Evolutionary conservation across 305 asterid genomes (phyloP).

Genomic region (Solanum hybrid): DNA sequence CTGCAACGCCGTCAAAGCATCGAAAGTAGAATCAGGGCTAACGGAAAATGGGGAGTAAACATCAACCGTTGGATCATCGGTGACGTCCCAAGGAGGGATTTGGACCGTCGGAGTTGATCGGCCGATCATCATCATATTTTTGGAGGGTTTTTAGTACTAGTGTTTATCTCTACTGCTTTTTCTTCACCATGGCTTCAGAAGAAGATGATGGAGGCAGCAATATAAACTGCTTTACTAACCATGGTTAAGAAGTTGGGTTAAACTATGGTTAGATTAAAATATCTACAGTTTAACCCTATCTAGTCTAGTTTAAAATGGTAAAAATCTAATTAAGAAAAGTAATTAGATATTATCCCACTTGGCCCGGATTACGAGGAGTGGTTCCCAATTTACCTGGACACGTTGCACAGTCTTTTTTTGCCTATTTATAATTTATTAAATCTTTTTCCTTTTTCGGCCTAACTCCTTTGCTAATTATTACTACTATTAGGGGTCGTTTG

Average conservation of each 20-base stretch:
- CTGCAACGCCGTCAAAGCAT: slow-evolving; percentile 54
- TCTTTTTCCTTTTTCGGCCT: not conserved
- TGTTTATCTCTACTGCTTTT: not conserved
- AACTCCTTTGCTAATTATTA: not conserved
- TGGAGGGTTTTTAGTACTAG: not conserved
- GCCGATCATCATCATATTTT: slow-evolving; percentile 46
- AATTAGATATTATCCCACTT: not conserved
- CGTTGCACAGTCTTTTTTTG: slow-evolving; percentile 2
- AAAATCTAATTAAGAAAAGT: not conserved
- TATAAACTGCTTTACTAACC: slow-evolving; percentile 43
- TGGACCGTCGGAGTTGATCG: slow-evolving; percentile 46
- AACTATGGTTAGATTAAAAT: slow-evolving; percentile 39
- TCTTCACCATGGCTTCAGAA: slow-evolving; percentile 14
- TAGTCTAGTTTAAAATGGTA: slow-evolving; percentile 14
- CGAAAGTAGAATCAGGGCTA: slow-evolving; percentile 17
- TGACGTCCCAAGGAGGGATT: slow-evolving; percentile 46
- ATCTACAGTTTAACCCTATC: slow-evolving; percentile 3
- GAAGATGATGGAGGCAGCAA: slow-evolving; percentile 1
- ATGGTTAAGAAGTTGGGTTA: slow-evolving; percentile 16
- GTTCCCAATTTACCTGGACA: slow-evolving; percentile 11
- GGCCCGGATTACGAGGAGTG: not conserved
- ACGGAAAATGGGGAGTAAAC: slow-evolving; percentile 34
- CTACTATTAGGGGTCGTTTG: too few species aligned
- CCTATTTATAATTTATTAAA: not conserved
- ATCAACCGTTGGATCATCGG: slow-evolving; percentile 40